A percentile compares a stretch with the other conserved stretches of the same genome.
These are phyloP conservation scores for Rhazya stricta DNA, from an alignment of 257 asterid genomes.

Conservation along the genomic window DNA sequence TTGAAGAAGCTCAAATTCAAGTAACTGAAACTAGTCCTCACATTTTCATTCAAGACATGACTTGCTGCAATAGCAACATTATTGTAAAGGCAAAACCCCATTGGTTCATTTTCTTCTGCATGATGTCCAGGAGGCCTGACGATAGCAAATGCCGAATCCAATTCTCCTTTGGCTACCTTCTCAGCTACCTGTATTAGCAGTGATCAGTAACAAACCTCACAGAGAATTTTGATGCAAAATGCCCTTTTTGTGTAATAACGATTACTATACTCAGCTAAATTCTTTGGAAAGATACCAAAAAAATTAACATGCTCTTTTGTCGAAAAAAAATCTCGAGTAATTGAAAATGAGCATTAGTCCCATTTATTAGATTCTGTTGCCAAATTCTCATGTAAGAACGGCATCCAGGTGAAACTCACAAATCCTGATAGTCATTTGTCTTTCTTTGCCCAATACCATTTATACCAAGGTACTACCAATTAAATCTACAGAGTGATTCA, in stretches of 20 bases:
- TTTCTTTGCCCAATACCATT: not conserved
- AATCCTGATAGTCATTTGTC: not conserved
- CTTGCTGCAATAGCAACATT: slow-evolving; percentile 87
- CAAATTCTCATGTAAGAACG: not conserved
- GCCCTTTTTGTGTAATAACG: not conserved
- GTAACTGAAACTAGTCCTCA: slow-evolving; percentile 37
- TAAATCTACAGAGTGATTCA: not conserved
- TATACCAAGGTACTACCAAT: not conserved
- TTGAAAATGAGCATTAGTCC: not conserved
- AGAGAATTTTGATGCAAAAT: not conserved
- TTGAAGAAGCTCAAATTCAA: slow-evolving; percentile 12
- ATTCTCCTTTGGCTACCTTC: slow-evolving; percentile 78
- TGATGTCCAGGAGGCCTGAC: slow-evolving; percentile 99
- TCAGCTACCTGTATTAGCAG: slow-evolving; percentile 56
- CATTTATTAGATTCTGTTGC: not conserved
- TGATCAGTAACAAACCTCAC: not conserved
- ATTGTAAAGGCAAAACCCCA: slow-evolving; percentile 95
- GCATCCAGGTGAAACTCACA: not conserved
- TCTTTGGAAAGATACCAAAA: not conserved
- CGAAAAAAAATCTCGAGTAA: not conserved
- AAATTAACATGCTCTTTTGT: not conserved
- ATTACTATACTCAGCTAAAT: not conserved
- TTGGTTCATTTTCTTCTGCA: slow-evolving; percentile 76
- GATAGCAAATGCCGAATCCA: slow-evolving; percentile 83
- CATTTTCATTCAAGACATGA: slow-evolving; percentile 68